phyloP scores from a whole-genome alignment of 2,329 filamentous ascomycete species.

The Drechslerella dactyloides region DNA sequence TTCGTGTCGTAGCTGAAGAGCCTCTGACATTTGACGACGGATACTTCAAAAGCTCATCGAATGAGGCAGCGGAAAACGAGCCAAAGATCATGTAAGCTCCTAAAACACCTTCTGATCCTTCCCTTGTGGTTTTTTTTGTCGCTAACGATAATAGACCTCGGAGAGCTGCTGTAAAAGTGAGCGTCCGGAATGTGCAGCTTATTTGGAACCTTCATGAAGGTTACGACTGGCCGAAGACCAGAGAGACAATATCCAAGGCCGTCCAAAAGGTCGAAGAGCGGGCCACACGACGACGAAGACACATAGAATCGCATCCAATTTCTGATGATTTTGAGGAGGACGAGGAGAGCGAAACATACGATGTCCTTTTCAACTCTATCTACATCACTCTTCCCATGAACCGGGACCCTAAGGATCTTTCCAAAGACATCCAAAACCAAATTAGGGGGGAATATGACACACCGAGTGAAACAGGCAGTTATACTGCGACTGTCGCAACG shows the following conservation, averaged over 20 bases:
- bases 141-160: conserved; percentile 13
- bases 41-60: conserved; percentile 23
- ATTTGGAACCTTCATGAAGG: conserved; percentile 99
- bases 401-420: conserved; percentile 79
- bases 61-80: conserved; percentile 6
- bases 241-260: conserved; percentile 83
- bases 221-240: conserved; percentile 91
- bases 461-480: conserved; percentile 85
- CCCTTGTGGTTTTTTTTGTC: not conserved
- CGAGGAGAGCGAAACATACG: conserved; percentile 84
- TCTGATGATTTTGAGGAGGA: conserved; percentile 70
- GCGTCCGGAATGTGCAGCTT: conserved; percentile 83
- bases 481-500: conserved; percentile 69
- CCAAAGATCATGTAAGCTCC: conserved; percentile 30
- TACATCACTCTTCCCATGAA: conserved; percentile 93
- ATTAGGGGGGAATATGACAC: conserved; percentile 79
- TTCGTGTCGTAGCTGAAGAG: conserved; percentile 65
- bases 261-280: conserved; percentile 85
- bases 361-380: conserved; percentile 97
- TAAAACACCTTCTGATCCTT: not conserved
- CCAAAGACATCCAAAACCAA: conserved; percentile 75
- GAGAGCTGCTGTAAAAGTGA: conserved; percentile 70
- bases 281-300: conserved; percentile 74
- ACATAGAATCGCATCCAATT: conserved; percentile 65
- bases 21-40: conserved; percentile 75